These are phyloP conservation scores for Panicum miliaceum DNA, from an alignment of 176 grass and related monocot genomes.

Conservation along the genomic window DNA sequence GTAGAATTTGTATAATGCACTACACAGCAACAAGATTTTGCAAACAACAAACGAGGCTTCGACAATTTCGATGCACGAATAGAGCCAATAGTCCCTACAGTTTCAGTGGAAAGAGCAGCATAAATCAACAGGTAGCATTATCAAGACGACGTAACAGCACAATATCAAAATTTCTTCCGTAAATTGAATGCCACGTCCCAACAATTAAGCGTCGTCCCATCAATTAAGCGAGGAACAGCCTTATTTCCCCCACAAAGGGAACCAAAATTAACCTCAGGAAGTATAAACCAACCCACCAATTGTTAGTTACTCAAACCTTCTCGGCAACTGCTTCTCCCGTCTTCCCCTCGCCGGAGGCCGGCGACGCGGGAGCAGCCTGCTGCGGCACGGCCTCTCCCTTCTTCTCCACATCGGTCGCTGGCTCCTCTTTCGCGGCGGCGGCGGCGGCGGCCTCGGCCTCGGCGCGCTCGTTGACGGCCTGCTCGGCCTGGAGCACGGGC, in stretches of 20 bases:
- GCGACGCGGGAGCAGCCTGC: background rate
- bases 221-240: conserved; percentile 19
- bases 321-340: conserved; percentile 17
- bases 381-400: background rate
- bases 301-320: conserved; percentile 38
- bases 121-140: background rate
- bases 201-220: conserved; percentile 17
- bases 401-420: background rate
- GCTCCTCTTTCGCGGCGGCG: background rate
- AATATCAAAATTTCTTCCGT: conserved; percentile 28
- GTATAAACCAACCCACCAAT: conserved; percentile 29
- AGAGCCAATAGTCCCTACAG: background rate
- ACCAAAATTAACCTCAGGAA: conserved; percentile 13
- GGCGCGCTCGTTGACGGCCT: conserved; percentile 38
- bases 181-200: conserved; percentile 4
- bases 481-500: conserved; percentile 60
- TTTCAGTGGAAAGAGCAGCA: background rate
- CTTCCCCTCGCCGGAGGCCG: conserved; percentile 5
- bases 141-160: background rate
- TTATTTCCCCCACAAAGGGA: conserved; percentile 48
- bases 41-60: background rate
- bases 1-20: background rate
- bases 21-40: background rate
- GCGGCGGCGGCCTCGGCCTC: background rate
- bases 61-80: background rate